phyloP scores from a whole-genome alignment of 306 rosid genomes.

The Acacia crassicarpa region DNA sequence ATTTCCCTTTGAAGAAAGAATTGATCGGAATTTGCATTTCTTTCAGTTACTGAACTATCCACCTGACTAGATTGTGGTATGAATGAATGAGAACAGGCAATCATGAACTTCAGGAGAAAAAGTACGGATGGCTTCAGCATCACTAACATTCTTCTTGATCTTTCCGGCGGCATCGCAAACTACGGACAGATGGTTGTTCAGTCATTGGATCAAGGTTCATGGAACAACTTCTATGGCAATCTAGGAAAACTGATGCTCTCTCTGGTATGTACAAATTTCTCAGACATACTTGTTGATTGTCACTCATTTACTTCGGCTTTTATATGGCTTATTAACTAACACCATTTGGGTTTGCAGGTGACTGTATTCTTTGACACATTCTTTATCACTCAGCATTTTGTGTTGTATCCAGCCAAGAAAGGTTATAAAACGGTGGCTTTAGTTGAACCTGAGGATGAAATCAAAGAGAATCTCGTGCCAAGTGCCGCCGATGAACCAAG shows the following conservation, averaged over 20 bases:
- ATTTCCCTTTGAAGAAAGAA: not conserved
- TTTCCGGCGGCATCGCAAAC: constrained; percentile 73
- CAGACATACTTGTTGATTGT: not conserved
- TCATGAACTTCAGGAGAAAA: constrained; percentile 49
- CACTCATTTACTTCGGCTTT: not conserved
- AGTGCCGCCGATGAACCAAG: constrained; percentile 36
- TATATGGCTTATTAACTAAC: not conserved
- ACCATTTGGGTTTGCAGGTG: constrained; percentile 53
- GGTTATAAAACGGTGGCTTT: constrained; percentile 9
- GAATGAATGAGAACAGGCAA: constrained; percentile 32
- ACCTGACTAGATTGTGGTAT: not conserved
- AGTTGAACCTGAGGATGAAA: constrained; percentile 33
- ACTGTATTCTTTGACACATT: constrained; percentile 71
- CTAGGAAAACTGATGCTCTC: constrained; percentile 85
- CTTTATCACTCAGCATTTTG: constrained; percentile 48
- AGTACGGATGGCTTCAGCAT: constrained; percentile 91
- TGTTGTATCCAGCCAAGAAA: constrained; percentile 32
- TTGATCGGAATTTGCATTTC: not conserved
- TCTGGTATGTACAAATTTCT: constrained; percentile 55
- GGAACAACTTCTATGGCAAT: constrained; percentile 91
- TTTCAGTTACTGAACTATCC: not conserved
- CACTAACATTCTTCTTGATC: constrained; percentile 77
- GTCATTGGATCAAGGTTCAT: constrained; percentile 89
- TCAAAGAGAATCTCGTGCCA: constrained; percentile 34
- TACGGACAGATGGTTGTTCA: constrained; percentile 75